Evolutionary conservation across 2,329 filamentous ascomycete genomes (phyloP).

Genomic region (Aspergillaceae sp.): DNA sequence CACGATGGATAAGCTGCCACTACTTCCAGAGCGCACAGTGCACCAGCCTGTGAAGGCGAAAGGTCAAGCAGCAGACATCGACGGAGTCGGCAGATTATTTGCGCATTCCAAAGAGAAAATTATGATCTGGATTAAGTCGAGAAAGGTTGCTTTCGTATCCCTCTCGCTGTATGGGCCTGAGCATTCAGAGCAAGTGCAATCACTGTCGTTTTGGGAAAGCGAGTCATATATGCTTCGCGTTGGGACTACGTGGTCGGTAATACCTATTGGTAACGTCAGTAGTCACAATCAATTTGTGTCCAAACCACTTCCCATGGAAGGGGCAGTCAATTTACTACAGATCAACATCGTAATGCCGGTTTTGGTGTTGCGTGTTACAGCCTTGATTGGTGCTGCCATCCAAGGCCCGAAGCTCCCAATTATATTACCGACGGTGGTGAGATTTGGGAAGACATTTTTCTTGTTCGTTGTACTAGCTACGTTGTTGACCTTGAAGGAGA

Average conservation of each 20-base stretch:
- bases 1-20: slow-evolving; percentile 8
- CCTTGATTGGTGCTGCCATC: neutral
- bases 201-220: neutral
- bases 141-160: neutral
- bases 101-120: too few relatives aligned
- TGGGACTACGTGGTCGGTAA: neutral
- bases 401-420: neutral
- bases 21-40: slow-evolving; percentile 1
- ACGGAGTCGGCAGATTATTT: too few relatives aligned
- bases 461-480: neutral
- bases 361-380: neutral
- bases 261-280: neutral
- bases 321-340: neutral
- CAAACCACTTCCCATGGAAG: neutral
- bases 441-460: neutral
- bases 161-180: neutral
- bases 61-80: too few relatives aligned
- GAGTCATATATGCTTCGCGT: neutral
- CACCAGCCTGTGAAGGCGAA: neutral
- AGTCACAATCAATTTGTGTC: too few relatives aligned
- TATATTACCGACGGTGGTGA: neutral
- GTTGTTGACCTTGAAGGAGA: neutral
- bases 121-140: too few relatives aligned
- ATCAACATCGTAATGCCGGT: slow-evolving; percentile 1
- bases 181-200: neutral